Base-by-base conservation (phyloP, 169 alveolate species). In the Toxoplasma gondii region DNA sequence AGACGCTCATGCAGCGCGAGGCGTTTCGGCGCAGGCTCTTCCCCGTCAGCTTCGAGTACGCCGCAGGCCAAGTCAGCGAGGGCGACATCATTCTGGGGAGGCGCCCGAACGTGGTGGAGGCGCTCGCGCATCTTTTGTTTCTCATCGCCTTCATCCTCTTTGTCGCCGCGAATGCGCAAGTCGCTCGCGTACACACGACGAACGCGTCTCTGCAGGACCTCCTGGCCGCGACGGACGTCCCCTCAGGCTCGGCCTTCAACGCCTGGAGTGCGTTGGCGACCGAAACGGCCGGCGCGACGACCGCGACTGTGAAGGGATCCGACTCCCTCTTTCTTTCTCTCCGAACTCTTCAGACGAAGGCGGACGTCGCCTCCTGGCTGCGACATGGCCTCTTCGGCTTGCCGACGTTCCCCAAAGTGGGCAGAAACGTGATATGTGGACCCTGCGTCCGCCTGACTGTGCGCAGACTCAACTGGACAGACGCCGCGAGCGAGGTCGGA, bases 311-410 rank as follows among this genome's bases (percentile, higher is more conserved):
- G 27, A 31, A 36, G 44, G 84, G 49, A 24, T 74, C 84, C n/a
- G 49, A 31, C 9, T 41, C 39, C 17, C 39, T 74, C 39, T 36
- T 31, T 27, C 43, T 74, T 1, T 45, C 58, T 19, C 58, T 92
- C 54, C 78, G 1, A 24, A 64, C 88, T 17, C 27, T 92, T 58
- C 53, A 39, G 64, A 92, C 88, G 45, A 92, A 92, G n/a, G 92
- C 88, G 12, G 92, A 70, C 36, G 92, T 83, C 54, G 92, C 94
- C 45, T 82, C 94, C 34, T 92, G 94, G 94, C 91, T 92, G 31
- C 88, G 82, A 24, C 43, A 83, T 43, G 94, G 94, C 43, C 83
- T 74, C 39, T 36, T 74, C 64, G 58, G 45, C 53, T 58, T 91
- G 92, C 34, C 94, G 54, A 1, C 94, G 44, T 34, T 92, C 69